Evolutionary conservation across 306 rosid species (phyloP), one percentile per base, ranked within the genome.

Genomic region (Castanospermum australe): DNA sequence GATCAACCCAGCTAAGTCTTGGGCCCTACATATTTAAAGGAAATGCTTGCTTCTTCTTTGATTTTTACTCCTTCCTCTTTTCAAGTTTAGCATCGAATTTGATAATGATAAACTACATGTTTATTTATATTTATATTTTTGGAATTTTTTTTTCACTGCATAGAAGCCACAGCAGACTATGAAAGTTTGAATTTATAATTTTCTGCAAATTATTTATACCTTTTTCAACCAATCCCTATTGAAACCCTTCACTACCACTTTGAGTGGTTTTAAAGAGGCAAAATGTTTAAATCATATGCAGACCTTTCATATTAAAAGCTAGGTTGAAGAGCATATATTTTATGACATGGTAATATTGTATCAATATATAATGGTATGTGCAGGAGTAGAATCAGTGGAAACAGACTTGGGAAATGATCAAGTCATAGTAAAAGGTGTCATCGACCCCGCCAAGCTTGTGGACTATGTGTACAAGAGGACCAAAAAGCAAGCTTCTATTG

Each of bases 331-430:
- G 63, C 21, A 56, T 39, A 52, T 51, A 51, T 28, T 63, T 44
- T 65, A 4, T 10, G 42, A 48, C 67, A 39, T 42, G 45, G 55
- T 33, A 69, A 67, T 45, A 17, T 54, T 54, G 5, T 12, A 62
- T 64, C 33, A 67, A 41, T n/a, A n/a, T n/a, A n/a, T 21, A 12
- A 63, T 66, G 50, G 65, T 4, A 25, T 41, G 10, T 82, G 88
- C 87, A 95, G 99, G 98, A 30, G 97, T 93, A 13, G 98, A 95
- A 55, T 93, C 99, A n/a, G 98, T 95, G 84, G 91, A 85, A 83
- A 88, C 98, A 39, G 87, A 89, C 32, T 57, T 91, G 14, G 94
- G 74, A 25, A 95, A 88, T 45, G 86, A 89, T 39, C 81, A 79
- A 76, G 98, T 92, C 1, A 79, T 81, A 33, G 99, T 95, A 54